Evolutionary conservation across 1,139 yeast species (phyloP).

Genomic region (Blastobotrys elegans): DNA sequence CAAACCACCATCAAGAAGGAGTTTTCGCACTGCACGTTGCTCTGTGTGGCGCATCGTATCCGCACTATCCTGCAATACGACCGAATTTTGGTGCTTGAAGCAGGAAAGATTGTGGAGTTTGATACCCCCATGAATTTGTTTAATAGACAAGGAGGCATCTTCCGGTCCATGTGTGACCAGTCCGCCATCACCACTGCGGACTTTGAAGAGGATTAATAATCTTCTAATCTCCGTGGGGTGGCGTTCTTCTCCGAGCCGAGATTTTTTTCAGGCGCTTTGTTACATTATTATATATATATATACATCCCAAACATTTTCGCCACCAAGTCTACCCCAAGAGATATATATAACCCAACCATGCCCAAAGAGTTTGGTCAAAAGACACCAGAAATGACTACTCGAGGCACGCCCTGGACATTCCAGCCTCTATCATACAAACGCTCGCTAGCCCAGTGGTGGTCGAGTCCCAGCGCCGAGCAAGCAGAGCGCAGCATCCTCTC

Average conservation of each 20-base stretch:
- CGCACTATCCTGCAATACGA: constrained; percentile 67
- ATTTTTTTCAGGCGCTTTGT: background rate
- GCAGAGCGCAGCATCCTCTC: constrained; percentile 43
- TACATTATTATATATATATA: background rate
- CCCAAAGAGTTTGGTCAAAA: background rate
- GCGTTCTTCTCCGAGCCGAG: background rate
- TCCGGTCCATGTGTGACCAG: constrained; percentile 58
- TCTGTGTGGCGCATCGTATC: constrained; percentile 79
- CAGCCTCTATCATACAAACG: constrained; percentile 29
- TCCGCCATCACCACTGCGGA: constrained; percentile 45
- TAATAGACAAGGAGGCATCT: constrained; percentile 39
- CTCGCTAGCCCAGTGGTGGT: constrained; percentile 43
- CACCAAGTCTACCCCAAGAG: background rate
- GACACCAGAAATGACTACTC: background rate
- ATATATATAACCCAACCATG: background rate
- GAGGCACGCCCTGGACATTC: constrained; percentile 4
- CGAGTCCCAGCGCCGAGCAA: constrained; percentile 33
- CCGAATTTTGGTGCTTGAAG: constrained; percentile 60
- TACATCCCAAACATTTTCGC: background rate
- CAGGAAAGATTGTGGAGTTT: constrained; percentile 56
- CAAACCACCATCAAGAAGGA: constrained; percentile 61
- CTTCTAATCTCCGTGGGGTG: too few relatives aligned
- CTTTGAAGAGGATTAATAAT: constrained; percentile 27
- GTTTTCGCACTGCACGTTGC: constrained; percentile 61
- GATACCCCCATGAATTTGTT: constrained; percentile 45